Evolutionary conservation across 805 yeast species (phyloP), one percentile per base, ranked within the genome.

Genomic region (Spathaspora passalidarum): DNA sequence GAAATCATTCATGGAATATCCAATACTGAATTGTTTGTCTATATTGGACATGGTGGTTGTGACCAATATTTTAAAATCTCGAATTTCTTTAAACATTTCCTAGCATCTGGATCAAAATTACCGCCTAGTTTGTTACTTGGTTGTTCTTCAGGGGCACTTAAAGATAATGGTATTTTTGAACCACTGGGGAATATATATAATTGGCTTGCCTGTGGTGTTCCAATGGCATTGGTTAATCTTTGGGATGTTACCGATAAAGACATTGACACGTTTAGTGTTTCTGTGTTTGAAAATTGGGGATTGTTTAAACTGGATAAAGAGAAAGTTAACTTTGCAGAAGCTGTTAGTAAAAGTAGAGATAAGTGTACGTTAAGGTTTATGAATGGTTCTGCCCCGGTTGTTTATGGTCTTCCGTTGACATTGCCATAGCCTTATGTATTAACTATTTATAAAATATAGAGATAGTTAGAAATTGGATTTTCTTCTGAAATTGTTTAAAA

Each of bases 231-330:
- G 32, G 97, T 88, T 0, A 89, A 88, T 56, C 65, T 94, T 46
- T 94, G 99, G 99, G 97, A 90, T 62, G 97, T 94, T 4, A 94
- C 98, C 0, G 98, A 94, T 63, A 90, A 87, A 53, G 99, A 94
- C 61, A 88, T 89, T 42, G 98, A 94, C 63, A 76, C 74, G 54
- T 89, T 91, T 54, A 84, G 88, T 19, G 49, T 75, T 8, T 68
- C 78, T 2, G 60, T 88, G 32, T 76, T 94, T 52, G 73, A 75
- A 2, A 69, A 73, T 49, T 84, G 94, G 84, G 94, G 94, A 0
- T 59, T 88, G 11, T 59, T 75, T 38, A 61, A 55, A 9, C 22
- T 42, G 16, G 54, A 3, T 16, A n/a, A 17, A n/a, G 21, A 18
- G 11, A 39, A 25, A 29, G 23, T 43, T 11, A 65, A 68, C 26